Base-by-base conservation (phyloP, 2,329 filamentous ascomycete genomes). In the Raffaelea albimanens region DNA sequence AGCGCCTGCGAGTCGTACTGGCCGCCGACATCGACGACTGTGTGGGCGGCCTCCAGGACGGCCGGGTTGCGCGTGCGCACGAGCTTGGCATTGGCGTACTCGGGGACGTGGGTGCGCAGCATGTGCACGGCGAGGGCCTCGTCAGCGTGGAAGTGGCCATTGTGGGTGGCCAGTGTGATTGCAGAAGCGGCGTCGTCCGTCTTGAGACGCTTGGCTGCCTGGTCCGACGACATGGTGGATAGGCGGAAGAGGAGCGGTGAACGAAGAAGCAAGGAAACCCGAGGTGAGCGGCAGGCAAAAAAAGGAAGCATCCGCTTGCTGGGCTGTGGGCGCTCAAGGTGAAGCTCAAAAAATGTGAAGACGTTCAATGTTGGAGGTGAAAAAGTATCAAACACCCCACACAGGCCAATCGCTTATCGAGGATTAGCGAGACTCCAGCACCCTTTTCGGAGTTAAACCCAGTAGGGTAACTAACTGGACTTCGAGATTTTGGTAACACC, bases 131-230 rank as follows among this genome's bases (percentile, higher is more conserved):
- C 93, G 40, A 98, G 81, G 52, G 93, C 91, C 72, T 98, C 93
- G 67, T 98, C 93, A 64, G 93, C 93, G 72, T 98, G 93, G 77
- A 98, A 98, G 73, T 96, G 89, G 57, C 93, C 93, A 70, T 85
- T 96, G 78, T 98, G 93, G 25, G 93, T 98, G 61, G 90, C 93
- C 63, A 96, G 94, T 57, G 81, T 68, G 54, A 84, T 16, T 7
- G 13, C 69, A 47, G 60, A 58, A n/a, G 47, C 16, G 11, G 43
- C 29, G 53, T 70, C 68, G 53, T 78, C 73, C 57, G 83, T 87
- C 76, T 95, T 95, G 64, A 94, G 70, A 66, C 87, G 84, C 70
- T 97, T 97, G 53, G 83, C 69, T 59, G 82, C 76, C 73, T 87
- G 78, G 59, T 82, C 51, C 13, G 49, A 29, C 25, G 25, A 29